A percentile compares a stretch with the other conserved stretches of the same genome.
phyloP scores from a whole-genome alignment of 352 stramenopile genomes.

The Aphanomyces stellatus region DNA sequence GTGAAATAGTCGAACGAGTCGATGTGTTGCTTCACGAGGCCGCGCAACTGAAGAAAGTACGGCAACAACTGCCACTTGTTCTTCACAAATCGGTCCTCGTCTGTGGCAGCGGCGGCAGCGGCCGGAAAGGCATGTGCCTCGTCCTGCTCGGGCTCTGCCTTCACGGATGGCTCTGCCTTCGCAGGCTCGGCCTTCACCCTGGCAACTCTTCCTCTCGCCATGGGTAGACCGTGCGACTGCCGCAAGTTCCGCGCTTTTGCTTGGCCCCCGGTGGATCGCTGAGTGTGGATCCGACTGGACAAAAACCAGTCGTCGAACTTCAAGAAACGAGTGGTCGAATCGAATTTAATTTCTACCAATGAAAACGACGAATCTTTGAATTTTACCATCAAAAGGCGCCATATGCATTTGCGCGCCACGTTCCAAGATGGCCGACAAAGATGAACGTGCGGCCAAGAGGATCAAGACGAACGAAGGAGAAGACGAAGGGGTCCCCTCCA shows the following conservation, averaged over 20 bases:
- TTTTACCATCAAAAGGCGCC: background rate
- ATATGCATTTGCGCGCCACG: background rate
- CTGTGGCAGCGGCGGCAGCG: constrained; percentile 21
- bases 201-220: background rate
- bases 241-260: background rate
- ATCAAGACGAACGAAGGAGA: background rate
- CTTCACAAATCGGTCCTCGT: constrained; percentile 66
- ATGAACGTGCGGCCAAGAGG: background rate
- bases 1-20: constrained; percentile 99
- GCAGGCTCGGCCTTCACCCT: background rate
- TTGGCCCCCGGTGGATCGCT: background rate
- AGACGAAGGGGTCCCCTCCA: background rate
- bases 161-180: background rate
- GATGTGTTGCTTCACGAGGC: constrained; percentile 97
- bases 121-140: background rate
- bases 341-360: constrained; percentile 1
- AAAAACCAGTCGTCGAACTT: constrained; percentile 3
- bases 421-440: background rate
- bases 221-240: background rate
- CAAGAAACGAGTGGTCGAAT: background rate
- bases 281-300: background rate
- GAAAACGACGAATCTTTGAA: background rate
- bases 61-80: constrained; percentile 99
- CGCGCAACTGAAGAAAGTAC: constrained; percentile 93
- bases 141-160: constrained; percentile 25